Conservation (phyloP, 768 basidiomycete genomes). For the Cystofilobasidium bisporidii region DNA sequence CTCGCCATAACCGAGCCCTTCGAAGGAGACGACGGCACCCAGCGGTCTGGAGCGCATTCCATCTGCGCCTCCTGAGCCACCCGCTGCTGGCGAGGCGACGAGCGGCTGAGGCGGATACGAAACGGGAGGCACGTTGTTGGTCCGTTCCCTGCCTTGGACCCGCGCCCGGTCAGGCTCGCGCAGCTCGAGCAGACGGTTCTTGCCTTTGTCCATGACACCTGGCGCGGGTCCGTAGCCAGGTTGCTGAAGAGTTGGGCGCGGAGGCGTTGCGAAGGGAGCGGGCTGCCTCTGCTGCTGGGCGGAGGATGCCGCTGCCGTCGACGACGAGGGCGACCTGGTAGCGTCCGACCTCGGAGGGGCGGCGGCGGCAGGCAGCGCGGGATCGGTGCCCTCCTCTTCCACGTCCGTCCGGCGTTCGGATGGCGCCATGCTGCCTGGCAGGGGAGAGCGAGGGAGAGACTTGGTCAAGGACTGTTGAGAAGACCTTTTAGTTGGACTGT, state of each 20-base stretch:
- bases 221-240: not conserved
- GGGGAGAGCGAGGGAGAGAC: no score
- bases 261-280: not conserved
- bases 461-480: no score
- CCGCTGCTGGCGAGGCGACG: not conserved
- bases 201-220: not conserved
- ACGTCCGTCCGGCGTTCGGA: no score
- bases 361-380: no score
- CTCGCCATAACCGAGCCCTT: not conserved
- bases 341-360: no score
- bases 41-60: no score
- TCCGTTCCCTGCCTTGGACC: not conserved
- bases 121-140: not conserved
- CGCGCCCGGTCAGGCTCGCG: not conserved
- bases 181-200: not conserved
- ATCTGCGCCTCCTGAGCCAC: not conserved
- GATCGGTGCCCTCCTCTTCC: no score
- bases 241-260: not conserved
- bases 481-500: no score
- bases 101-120: not conserved
- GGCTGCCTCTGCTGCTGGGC: no score
- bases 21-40: not conserved
- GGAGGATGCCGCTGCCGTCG: no score
- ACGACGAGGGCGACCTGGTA: no score
- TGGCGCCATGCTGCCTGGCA: no score